Conservation (phyloP, 1,284 basidiomycete genomes). For the Pyrrhoderma noxium region DNA sequence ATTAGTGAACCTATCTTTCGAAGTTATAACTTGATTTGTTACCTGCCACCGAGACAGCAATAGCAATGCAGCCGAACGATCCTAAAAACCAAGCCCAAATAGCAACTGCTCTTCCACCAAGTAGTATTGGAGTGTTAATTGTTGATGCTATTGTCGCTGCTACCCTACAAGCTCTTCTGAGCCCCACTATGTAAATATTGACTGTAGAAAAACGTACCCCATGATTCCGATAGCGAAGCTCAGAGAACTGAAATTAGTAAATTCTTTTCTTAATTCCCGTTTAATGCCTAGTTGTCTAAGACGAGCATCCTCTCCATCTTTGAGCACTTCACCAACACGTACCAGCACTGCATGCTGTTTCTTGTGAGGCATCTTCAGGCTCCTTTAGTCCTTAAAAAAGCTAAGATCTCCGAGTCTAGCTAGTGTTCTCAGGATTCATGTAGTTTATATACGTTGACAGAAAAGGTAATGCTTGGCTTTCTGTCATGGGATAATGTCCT, state of each 20-base stretch:
- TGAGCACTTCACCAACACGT: too few relatives aligned
- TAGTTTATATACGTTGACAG: too few relatives aligned
- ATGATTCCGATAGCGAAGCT: constrained; percentile 20
- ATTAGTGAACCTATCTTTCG: neutral
- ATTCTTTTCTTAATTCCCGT: constrained; percentile 19
- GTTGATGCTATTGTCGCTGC: constrained; percentile 21
- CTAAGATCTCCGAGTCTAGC: too few relatives aligned
- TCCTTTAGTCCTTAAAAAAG: too few relatives aligned
- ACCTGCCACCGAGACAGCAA: constrained; percentile 20
- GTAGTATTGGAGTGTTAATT: constrained; percentile 19
- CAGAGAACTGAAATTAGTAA: constrained; percentile 20
- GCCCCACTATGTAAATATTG: neutral
- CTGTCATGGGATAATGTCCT: too few relatives aligned
- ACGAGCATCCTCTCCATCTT: constrained; percentile 13
- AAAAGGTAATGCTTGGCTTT: too few relatives aligned
- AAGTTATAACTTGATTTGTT: neutral
- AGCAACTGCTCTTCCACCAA: constrained; percentile 20
- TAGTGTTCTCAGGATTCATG: too few relatives aligned
- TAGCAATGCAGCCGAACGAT: constrained; percentile 19
- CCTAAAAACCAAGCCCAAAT: constrained; percentile 22
- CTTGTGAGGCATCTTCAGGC: neutral
- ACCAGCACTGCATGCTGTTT: neutral
- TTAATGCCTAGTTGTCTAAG: constrained; percentile 17
- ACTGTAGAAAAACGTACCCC: constrained; percentile 8
- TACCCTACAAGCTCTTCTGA: constrained; percentile 2